phyloP scores from a whole-genome alignment of 2,329 filamentous ascomycete genomes.

The Cordyceps cateniannulata region DNA sequence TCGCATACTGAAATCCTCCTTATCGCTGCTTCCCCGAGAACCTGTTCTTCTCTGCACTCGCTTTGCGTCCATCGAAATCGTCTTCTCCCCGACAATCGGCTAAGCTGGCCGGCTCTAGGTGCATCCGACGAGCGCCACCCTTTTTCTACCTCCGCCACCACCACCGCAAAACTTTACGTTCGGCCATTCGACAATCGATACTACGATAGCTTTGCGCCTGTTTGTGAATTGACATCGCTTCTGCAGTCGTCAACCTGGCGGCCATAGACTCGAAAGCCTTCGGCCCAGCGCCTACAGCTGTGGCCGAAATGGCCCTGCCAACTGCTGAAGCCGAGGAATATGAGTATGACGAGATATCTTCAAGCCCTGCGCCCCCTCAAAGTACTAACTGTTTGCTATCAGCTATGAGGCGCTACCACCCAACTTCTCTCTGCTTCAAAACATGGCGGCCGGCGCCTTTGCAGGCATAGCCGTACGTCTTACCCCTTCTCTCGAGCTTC shows the following conservation, averaged over 20 bases:
- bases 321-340: constrained; percentile 60
- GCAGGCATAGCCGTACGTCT: constrained; percentile 81
- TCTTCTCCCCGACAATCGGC: neutral
- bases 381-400: constrained; percentile 5
- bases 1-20: neutral
- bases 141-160: neutral
- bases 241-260: constrained; percentile 50
- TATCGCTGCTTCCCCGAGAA: neutral
- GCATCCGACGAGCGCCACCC: constrained; percentile 7
- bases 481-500: neutral
- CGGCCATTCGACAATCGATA: neutral
- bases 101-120: neutral
- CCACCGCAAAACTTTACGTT: neutral
- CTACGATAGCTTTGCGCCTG: neutral
- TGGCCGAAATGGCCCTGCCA: constrained; percentile 65
- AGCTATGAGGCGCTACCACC: constrained; percentile 90
- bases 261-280: constrained; percentile 54
- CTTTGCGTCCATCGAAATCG: neutral
- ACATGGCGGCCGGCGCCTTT: constrained; percentile 94
- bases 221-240: constrained; percentile 10
- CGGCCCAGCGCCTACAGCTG: constrained; percentile 59
- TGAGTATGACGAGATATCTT: constrained; percentile 44
- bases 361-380: neutral
- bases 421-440: constrained; percentile 88
- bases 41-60: neutral